Percentiles rank a stretch among this genome's conserved stretches.
phyloP scores from a whole-genome alignment of 1,139 yeast species.

The Yarrowia galli region DNA sequence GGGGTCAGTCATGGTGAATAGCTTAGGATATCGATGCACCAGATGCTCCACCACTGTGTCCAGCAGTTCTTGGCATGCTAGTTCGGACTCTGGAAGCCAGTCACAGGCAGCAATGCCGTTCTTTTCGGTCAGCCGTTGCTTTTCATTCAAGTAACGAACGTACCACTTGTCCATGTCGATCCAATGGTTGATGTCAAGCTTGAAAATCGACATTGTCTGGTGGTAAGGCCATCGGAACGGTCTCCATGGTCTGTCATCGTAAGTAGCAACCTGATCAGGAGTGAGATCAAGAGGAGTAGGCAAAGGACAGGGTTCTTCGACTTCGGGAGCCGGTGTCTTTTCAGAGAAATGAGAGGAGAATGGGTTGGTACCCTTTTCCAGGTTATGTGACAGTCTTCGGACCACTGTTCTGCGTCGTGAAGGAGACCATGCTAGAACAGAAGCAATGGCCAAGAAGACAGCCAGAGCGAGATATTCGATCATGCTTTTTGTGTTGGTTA shows the following conservation, averaged over 20 bases:
- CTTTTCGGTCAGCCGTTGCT: conserved; percentile 70
- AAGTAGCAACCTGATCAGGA: conserved; percentile 68
- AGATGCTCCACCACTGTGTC: conserved; percentile 67
- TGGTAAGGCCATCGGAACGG: conserved; percentile 84
- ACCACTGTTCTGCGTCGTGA: conserved; percentile 9
- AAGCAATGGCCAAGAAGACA: neutral
- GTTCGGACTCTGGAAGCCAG: conserved; percentile 56
- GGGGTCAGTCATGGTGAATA: conserved; percentile 62
- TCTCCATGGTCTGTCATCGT: conserved; percentile 82
- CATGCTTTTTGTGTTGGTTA: neutral
- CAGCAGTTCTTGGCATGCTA: conserved; percentile 68
- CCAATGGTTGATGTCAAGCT: conserved; percentile 76
- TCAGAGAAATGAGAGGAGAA: neutral
- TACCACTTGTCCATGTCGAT: conserved; percentile 80
- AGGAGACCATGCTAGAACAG: conserved; percentile 5
- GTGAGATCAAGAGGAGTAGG: conserved; percentile 70
- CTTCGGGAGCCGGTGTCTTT: neutral
- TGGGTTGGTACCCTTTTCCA: conserved; percentile 21
- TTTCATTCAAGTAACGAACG: conserved; percentile 68
- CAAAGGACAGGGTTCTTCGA: conserved; percentile 17
- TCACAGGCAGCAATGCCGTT: conserved; percentile 21
- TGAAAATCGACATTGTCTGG: conserved; percentile 78
- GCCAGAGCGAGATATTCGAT: conserved; percentile 1
- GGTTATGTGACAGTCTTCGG: conserved; percentile 14
- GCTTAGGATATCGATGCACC: conserved; percentile 65